A percentile compares a stretch with the other conserved stretches of the same genome.
Conservation (phyloP, 345 rosid genomes). For the Dipteronia sinensis region DNA sequence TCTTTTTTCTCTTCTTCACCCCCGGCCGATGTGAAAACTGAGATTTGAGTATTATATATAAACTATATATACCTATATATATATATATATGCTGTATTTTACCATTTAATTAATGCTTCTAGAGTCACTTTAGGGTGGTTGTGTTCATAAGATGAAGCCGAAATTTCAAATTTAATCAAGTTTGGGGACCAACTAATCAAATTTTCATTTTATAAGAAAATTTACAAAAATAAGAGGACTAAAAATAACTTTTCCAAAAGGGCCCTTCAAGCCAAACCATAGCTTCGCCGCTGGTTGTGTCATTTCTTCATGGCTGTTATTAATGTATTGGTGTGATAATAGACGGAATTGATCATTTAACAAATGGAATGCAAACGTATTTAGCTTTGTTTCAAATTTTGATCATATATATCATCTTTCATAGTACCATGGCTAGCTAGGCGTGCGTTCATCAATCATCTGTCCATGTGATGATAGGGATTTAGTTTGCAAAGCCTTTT, state of each 20-base stretch:
- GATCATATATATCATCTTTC: constrained; percentile 13
- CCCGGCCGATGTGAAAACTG: constrained; percentile 5
- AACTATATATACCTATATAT: no score
- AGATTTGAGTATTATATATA: background rate
- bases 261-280: no score
- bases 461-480: constrained; percentile 45
- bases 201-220: no score
- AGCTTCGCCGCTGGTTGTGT: no score
- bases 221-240: no score
- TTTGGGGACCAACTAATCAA: no score
- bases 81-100: no score
- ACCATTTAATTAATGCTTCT: background rate
- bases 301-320: background rate
- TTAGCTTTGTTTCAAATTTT: background rate
- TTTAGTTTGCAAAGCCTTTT: constrained; percentile 33
- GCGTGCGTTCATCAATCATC: constrained; percentile 41
- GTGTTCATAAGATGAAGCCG: no score
- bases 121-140: background rate
- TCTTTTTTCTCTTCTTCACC: constrained; percentile 15
- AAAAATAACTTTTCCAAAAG: no score
- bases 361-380: no score
- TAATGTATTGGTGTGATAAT: background rate
- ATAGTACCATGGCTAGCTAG: background rate
- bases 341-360: no score
- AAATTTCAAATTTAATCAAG: no score